Base-by-base conservation (phyloP, 345 rosid species). In the Salix udensis region DNA sequence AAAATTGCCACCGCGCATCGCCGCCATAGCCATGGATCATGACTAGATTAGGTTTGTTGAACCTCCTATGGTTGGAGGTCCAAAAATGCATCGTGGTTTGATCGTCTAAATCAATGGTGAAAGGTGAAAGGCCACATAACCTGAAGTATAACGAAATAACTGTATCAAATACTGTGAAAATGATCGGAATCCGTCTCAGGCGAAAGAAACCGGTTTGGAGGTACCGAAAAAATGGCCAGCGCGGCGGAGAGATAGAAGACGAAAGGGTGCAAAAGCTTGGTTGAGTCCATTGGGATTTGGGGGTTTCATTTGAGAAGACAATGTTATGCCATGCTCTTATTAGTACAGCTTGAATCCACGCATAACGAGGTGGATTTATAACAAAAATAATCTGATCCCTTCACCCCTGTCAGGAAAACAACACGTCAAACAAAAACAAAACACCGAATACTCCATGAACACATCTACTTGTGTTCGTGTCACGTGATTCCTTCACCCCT, bases 1-100 rank as follows among this genome's bases (percentile, higher is more conserved):
- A n/a, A 73, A 94, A 92, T 44, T 94, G 97, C 94, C 94, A 89
- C 76, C 84, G 78, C 0, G 97, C 83, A 68, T 85, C 81, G 37
- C 92, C 94, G 3, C 97, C 97, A 61, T 87, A 91, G 39, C 97
- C 96, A 34, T 94, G 98, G 30, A 92, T 70, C 78, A 92, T 76
- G 69, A 92, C 89, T 55, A 92, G 86, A n/a, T 82, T 74, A 0
- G 86, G 91, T 18, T 71, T 80, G 5, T 78, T 36, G 71, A 78
- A 75, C 23, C 72, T 79, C 1, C 93, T 80, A 84, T 86, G 91
- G 9, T 76, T 77, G 72, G 97, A 68, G 69, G 81, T 76, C 93
- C 94, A 92, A 76, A 91, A 85, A 77, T 88, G 90, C 1, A 90
- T 48, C 42, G 95, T 90, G 85, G 92, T 89, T 30, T 86, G 76